Conservation (phyloP, 2,329 filamentous ascomycete species). For the Phialophora tarda region DNA sequence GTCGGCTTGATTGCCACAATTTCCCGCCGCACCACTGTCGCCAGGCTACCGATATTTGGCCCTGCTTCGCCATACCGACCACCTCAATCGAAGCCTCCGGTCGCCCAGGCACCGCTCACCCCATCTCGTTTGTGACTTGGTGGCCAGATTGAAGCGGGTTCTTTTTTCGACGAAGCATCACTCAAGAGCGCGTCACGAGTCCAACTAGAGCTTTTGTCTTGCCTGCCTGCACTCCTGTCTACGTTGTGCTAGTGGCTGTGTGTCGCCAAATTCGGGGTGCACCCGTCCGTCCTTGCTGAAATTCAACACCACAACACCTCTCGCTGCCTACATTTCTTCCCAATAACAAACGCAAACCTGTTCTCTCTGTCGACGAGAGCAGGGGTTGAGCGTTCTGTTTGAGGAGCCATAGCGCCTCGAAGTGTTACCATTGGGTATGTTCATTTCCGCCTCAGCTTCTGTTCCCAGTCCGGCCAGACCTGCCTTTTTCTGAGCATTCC, state of each 20-base stretch:
- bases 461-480: neutral
- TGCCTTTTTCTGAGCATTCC: slow-evolving; percentile 3
- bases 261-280: slow-evolving; percentile 21
- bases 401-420: slow-evolving; percentile 25
- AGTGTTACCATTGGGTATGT: slow-evolving; percentile 32
- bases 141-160: slow-evolving; percentile 33
- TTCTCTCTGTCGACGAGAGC: slow-evolving; percentile 15
- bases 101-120: slow-evolving; percentile 29
- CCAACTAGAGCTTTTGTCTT: slow-evolving; percentile 20
- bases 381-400: slow-evolving; percentile 17
- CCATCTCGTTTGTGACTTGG: slow-evolving; percentile 23
- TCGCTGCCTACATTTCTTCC: slow-evolving; percentile 15
- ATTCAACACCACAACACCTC: slow-evolving; percentile 29
- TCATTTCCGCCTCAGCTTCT: slow-evolving; percentile 6
- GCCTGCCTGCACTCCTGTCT: slow-evolving; percentile 12
- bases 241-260: slow-evolving; percentile 30
- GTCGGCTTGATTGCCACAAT: slow-evolving; percentile 41
- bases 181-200: slow-evolving; percentile 30
- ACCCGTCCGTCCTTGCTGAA: slow-evolving; percentile 22
- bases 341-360: slow-evolving; percentile 25
- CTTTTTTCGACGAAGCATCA: slow-evolving; percentile 5
- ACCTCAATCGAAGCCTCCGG: slow-evolving; percentile 21
- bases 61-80: slow-evolving; percentile 33
- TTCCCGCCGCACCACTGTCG: slow-evolving; percentile 38
- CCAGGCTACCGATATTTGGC: slow-evolving; percentile 37